These are phyloP conservation scores for Podospora appendiculata DNA, from an alignment of 495 filamentous ascomycete genomes.

Conservation along the genomic window DNA sequence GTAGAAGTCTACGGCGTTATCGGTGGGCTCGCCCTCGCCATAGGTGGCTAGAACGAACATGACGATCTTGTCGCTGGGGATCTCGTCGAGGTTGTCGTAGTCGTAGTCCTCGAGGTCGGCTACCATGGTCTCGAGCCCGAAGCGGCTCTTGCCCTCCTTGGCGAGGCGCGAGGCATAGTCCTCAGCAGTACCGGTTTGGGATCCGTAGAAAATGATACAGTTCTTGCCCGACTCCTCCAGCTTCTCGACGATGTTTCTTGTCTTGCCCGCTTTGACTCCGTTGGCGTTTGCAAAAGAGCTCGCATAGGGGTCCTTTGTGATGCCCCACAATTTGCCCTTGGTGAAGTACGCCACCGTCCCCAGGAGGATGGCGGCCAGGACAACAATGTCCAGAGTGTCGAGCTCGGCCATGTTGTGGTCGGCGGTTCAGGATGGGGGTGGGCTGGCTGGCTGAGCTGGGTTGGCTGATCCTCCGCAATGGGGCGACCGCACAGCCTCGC, in stretches of 20 bases:
- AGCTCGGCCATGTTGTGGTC: conserved; percentile 73
- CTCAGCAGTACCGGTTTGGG: conserved; percentile 96
- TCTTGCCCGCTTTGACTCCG: conserved; percentile 75
- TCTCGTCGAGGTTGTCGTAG: conserved; percentile 84
- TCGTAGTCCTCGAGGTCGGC: conserved; percentile 98
- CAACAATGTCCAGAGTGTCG: conserved; percentile 87
- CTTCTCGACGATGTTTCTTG: conserved; percentile 87
- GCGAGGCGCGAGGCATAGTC: conserved; percentile 96
- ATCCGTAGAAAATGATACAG: conserved; percentile 96
- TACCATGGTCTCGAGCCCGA: conserved; percentile 96
- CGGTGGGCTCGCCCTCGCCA: conserved; percentile 95
- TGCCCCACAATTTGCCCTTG: conserved; percentile 87
- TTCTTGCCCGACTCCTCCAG: conserved; percentile 95
- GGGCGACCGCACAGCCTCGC: too few relatives aligned
- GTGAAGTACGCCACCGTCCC: conserved; percentile 95
- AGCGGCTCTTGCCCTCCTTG: conserved; percentile 94
- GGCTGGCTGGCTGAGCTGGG: too few relatives aligned
- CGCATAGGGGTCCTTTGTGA: conserved; percentile 82
- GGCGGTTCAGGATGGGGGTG: neutral
- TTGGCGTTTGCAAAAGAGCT: conserved; percentile 58
- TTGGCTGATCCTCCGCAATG: too few relatives aligned
- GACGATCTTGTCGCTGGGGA: conserved; percentile 83
- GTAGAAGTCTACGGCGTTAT: conserved; percentile 98
- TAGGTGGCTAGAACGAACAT: conserved; percentile 97
- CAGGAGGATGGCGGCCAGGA: conserved; percentile 75